These are phyloP conservation scores for Amanita pseudoporphyria DNA, from an alignment of 768 basidiomycete species.

Conservation along the genomic window DNA sequence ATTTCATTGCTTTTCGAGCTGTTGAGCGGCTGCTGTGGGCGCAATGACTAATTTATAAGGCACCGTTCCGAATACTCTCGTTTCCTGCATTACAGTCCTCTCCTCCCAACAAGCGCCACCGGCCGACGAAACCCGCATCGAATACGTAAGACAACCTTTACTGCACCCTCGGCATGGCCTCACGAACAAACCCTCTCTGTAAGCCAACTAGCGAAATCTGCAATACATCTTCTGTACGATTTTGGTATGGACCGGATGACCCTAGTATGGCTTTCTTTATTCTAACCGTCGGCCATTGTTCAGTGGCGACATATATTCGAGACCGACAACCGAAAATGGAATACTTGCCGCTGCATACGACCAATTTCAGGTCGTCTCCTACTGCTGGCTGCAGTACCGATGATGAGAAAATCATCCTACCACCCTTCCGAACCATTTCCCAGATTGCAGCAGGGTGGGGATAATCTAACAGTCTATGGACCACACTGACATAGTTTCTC, in stretches of 20 bases:
- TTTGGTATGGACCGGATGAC: background rate
- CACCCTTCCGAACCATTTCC: background rate
- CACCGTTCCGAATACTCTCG: background rate
- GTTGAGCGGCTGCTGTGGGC: background rate
- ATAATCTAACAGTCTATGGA: background rate
- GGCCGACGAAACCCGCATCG: background rate
- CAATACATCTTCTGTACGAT: background rate
- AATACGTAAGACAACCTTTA: background rate
- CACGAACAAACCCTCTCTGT: background rate
- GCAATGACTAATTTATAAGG: background rate
- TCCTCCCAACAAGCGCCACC: background rate
- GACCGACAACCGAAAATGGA: background rate
- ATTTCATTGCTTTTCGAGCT: background rate
- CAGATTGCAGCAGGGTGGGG: conserved; percentile 3
- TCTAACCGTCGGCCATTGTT: background rate
- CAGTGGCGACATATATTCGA: background rate
- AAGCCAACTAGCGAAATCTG: background rate
- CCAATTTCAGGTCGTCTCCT: background rate
- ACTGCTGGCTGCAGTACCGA: background rate
- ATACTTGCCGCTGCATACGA: background rate
- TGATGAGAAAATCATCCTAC: background rate
- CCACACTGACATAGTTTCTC: background rate
- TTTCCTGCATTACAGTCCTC: background rate
- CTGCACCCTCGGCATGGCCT: background rate
- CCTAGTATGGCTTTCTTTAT: background rate